Percentiles rank a stretch among this genome's conserved stretches.
These are phyloP conservation scores for Beauveria sp. DNA, from an alignment of 2,329 filamentous ascomycete species.

Conservation along the genomic window DNA sequence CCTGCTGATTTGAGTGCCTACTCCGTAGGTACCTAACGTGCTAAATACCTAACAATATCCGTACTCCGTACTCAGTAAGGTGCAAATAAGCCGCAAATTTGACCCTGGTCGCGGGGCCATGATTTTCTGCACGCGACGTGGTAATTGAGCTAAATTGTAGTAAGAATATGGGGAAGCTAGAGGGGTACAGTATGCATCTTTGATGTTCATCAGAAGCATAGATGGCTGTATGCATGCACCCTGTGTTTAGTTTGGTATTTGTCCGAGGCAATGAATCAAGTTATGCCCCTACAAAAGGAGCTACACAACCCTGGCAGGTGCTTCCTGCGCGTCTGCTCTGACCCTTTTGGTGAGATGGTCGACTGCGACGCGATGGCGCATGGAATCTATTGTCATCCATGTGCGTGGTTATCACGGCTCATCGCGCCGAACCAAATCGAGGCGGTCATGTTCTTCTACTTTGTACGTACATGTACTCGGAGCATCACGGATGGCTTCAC, in stretches of 20 bases:
- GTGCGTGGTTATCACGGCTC: not conserved
- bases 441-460: too few relatives aligned
- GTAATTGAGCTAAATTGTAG: not conserved
- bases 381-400: not conserved
- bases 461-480: not conserved
- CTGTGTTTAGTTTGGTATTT: not conserved
- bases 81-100: not conserved
- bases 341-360: not conserved
- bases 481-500: not conserved
- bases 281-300: too few relatives aligned
- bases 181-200: not conserved
- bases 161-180: conserved; percentile 1
- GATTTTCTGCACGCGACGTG: not conserved
- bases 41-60: not conserved
- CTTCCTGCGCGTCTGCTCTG: not conserved
- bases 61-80: not conserved
- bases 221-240: not conserved
- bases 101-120: not conserved
- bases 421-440: not conserved
- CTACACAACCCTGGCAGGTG: not conserved
- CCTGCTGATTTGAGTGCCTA: not conserved
- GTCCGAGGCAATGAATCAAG: too few relatives aligned
- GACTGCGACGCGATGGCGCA: not conserved
- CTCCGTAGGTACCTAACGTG: not conserved
- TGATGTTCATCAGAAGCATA: not conserved